Base-by-base conservation (phyloP, 2,329 filamentous ascomycete genomes). In the Whalleya microplaca region DNA sequence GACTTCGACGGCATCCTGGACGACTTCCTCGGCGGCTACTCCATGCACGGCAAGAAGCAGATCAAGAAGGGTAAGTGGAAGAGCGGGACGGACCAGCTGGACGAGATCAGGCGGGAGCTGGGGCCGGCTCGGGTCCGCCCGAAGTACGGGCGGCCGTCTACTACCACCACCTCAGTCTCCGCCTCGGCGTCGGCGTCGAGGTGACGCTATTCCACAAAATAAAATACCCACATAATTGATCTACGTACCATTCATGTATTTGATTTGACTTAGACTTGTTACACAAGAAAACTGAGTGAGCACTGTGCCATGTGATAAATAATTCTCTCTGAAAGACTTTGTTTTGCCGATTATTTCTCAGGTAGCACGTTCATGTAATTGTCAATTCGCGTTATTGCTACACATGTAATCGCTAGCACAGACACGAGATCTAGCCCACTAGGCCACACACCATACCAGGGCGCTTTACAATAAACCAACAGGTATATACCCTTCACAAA, bases 1-100 rank as follows among this genome's bases (percentile, higher is more conserved):
- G 93, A 97, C 71, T 96, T 99, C 73, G 88, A 96, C 71, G 84
- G 80, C 59, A 92, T 98, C 71, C 86, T 99, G 80, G 94, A 98
- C 70, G 93, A 96, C 54, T 99, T 99, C 75, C 76, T 98, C 21
- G 90, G 87, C 8, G 86, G 80, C 32, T 89, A 91, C 70, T 84
- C 84, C 9, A 88, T 86, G 74, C 82, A 82, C 21, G 89, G 89
- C 1, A 92, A 92, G 77, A 88, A 87, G 72, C 79, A 81, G 10
- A 84, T 92, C 19, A 94, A 93, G 77, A 92, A 93, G 75, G 88
- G 88, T 18, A 91, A 89, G 70, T 86, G 89, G 63, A 88, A 90
- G 71, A 90, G 84, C 57, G 95, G 95, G 0, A 81, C 97, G 63
- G 87, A 91, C 74, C 91, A 98, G 78, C 79, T 98, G 58, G 95